These are phyloP conservation scores for Podospora pseudopauciseta DNA, from an alignment of 495 filamentous ascomycete species.

Conservation along the genomic window DNA sequence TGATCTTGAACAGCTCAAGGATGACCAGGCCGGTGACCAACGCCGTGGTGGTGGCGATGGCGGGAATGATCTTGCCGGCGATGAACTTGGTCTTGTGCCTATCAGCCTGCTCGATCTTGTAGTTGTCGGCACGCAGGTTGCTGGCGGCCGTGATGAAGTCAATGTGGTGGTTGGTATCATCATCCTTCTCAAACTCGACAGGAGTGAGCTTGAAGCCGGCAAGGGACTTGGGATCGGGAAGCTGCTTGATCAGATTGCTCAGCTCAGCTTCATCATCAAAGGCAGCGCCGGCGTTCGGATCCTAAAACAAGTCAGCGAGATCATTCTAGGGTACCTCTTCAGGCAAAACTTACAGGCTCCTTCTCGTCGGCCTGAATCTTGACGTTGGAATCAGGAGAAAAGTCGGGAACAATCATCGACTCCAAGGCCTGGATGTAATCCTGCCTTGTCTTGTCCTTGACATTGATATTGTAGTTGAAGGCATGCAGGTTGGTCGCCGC, in stretches of 20 bases:
- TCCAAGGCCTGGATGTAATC: constrained; percentile 76
- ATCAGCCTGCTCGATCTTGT: constrained; percentile 88
- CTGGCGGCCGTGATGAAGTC: constrained; percentile 98
- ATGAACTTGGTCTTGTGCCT: constrained; percentile 99
- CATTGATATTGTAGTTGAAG: constrained; percentile 95
- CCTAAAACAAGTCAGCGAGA: constrained; percentile 39
- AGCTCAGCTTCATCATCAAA: constrained; percentile 74
- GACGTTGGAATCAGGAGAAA: constrained; percentile 83
- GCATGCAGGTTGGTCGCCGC: constrained; percentile 90
- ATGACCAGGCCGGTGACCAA: constrained; percentile 91
- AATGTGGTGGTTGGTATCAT: constrained; percentile 97
- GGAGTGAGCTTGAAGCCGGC: constrained; percentile 82
- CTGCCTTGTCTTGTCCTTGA: constrained; percentile 61
- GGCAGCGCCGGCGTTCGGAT: constrained; percentile 69
- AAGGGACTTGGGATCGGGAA: constrained; percentile 76
- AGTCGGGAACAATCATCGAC: constrained; percentile 95
- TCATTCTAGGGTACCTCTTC: not conserved
- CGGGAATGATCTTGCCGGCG: constrained; percentile 98
- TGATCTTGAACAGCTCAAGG: constrained; percentile 92
- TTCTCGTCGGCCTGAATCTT: constrained; percentile 97
- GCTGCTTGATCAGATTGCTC: constrained; percentile 57
- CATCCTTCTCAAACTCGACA: constrained; percentile 99
- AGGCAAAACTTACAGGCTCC: constrained; percentile 60
- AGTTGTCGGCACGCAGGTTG: constrained; percentile 96
- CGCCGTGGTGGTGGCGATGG: constrained; percentile 96